A percentile compares a stretch with the other conserved stretches of the same genome.
Evolutionary conservation across 2,329 filamentous ascomycete genomes (phyloP).

Genomic region (Nemania sp.): DNA sequence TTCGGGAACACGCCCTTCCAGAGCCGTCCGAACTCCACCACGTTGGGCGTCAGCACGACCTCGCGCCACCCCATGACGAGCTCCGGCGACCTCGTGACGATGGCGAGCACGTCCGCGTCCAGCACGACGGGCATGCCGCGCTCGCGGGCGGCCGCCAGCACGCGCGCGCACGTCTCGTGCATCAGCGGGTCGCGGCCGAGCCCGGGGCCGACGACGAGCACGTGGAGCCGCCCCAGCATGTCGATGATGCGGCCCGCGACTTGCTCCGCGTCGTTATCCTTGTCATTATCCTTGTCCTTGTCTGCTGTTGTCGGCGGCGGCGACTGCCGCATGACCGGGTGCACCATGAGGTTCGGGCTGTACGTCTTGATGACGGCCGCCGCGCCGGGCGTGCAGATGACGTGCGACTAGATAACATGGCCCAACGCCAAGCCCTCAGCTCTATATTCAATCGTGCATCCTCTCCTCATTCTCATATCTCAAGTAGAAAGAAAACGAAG

Average conservation of each 20-base stretch:
- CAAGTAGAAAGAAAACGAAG: not conserved
- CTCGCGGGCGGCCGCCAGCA: constrained; percentile 78
- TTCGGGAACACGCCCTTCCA: constrained; percentile 73
- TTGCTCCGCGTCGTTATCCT: constrained; percentile 59
- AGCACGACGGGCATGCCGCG: constrained; percentile 78
- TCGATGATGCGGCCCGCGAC: constrained; percentile 72
- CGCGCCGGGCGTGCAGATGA: constrained; percentile 92
- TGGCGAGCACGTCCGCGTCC: constrained; percentile 84
- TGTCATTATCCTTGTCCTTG: too few relatives aligned
- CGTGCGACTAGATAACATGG: constrained; percentile 74
- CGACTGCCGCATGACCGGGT: constrained; percentile 88
- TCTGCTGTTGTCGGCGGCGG: constrained; percentile 48
- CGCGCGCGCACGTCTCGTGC: constrained; percentile 79
- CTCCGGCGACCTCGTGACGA: constrained; percentile 76
- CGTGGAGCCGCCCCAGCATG: constrained; percentile 86
- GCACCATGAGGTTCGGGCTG: constrained; percentile 97
- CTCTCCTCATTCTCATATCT: not conserved
- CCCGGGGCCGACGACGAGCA: constrained; percentile 90
- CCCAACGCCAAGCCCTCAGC: constrained; percentile 1
- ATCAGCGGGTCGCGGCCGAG: constrained; percentile 88
- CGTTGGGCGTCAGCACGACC: constrained; percentile 91
- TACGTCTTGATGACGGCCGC: constrained; percentile 94
- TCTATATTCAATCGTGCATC: not conserved
- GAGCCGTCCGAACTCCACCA: constrained; percentile 86
- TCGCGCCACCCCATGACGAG: constrained; percentile 79